These are phyloP conservation scores for Erodium maritimum DNA, from an alignment of 345 rosid genomes.

Conservation along the genomic window DNA sequence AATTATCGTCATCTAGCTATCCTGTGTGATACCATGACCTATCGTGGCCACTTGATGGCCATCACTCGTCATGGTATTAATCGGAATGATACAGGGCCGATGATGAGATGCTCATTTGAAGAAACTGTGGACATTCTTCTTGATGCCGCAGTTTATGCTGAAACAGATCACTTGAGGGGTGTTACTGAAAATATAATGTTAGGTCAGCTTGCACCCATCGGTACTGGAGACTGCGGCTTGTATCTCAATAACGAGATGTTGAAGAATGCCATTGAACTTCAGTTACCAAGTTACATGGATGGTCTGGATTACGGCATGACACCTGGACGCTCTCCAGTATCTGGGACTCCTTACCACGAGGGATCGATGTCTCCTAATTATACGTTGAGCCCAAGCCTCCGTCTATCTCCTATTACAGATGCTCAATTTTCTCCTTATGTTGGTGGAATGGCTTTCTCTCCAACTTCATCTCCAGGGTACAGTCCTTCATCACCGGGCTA, in stretches of 20 bases:
- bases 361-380: slow-evolving; percentile 94
- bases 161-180: slow-evolving; percentile 69
- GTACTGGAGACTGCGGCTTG: slow-evolving; percentile 79
- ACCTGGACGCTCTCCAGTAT: slow-evolving; percentile 75
- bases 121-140: slow-evolving; percentile 97
- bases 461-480: slow-evolving; percentile 71
- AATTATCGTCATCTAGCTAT: slow-evolving; percentile 95
- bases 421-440: slow-evolving; percentile 95
- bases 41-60: slow-evolving; percentile 97
- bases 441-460: slow-evolving; percentile 79
- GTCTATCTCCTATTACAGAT: slow-evolving; percentile 68
- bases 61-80: slow-evolving; percentile 97
- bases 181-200: slow-evolving; percentile 96
- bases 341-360: slow-evolving; percentile 92
- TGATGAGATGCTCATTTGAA: slow-evolving; percentile 98
- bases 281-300: slow-evolving; percentile 95
- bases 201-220: slow-evolving; percentile 96
- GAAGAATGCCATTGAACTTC: slow-evolving; percentile 94
- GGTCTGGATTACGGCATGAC: slow-evolving; percentile 85
- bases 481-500: slow-evolving; percentile 75
- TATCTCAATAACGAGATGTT: slow-evolving; percentile 94
- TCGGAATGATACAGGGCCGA: slow-evolving; percentile 89
- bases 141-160: slow-evolving; percentile 96
- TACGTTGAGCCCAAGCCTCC: slow-evolving; percentile 65
- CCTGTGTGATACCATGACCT: slow-evolving; percentile 95